phyloP scores from a whole-genome alignment of 352 stramenopile genomes.

The Aphanomyces cochlioides region DNA sequence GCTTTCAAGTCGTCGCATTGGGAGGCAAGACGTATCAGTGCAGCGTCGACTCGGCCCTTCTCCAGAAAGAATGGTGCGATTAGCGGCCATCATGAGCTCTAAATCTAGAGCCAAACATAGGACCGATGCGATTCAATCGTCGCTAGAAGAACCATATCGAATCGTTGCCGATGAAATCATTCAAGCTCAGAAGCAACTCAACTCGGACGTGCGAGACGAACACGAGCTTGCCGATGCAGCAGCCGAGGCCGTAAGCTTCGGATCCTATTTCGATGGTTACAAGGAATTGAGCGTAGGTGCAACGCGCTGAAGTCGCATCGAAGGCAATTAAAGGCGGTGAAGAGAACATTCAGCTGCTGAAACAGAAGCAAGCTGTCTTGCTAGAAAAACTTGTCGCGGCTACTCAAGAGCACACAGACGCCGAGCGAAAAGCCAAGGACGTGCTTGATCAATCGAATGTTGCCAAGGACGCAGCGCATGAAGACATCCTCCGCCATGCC shows the following conservation, averaged over 20 bases:
- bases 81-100: background rate
- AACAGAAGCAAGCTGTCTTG: background rate
- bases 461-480: constrained; percentile 23
- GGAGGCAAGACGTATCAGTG: constrained; percentile 52
- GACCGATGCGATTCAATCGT: constrained; percentile 55
- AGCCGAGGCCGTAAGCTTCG: constrained; percentile 6
- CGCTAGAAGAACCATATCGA: constrained; percentile 64
- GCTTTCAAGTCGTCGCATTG: constrained; percentile 42
- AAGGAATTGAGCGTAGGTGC: constrained; percentile 3
- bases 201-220: constrained; percentile 35
- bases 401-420: background rate
- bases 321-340: constrained; percentile 14
- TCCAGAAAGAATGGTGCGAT: constrained; percentile 45
- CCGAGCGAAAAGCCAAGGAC: background rate
- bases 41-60: constrained; percentile 50
- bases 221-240: constrained; percentile 37
- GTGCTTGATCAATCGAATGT: background rate
- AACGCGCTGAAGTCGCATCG: constrained; percentile 16
- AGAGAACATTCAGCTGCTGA: constrained; percentile 20
- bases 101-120: background rate
- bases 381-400: background rate
- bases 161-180: constrained; percentile 74
- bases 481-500: constrained; percentile 9
- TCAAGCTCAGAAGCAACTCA: constrained; percentile 53
- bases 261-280: background rate